Evolutionary conservation across 257 asterid genomes (phyloP), one percentile per base, ranked within the genome.

Genomic region (Salvia splendens): DNA sequence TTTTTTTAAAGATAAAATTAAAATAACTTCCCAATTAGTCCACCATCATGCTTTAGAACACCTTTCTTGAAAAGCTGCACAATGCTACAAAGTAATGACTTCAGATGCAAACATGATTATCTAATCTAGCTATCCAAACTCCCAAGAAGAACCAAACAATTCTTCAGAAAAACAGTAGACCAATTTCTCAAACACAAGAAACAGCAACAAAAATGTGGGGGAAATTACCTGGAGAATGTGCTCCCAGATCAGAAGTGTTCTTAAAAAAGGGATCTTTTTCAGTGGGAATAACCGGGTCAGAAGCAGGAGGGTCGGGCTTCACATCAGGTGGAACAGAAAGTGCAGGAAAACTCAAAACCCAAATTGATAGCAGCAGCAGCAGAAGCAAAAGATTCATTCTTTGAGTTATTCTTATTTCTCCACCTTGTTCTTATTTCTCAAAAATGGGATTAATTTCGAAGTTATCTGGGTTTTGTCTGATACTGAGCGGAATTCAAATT

Each of bases 271-370:
- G 99, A 57, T 87, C 91, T 81, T 80, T 81, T 51, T 90, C 87
- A 54, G 85, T 77, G 5, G 99, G 99, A 78, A 93, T 84, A 84
- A 85, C 86, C 49, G 96, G 97, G 83, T 88, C 89, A 30, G 92
- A 46, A 54, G 74, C 92, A n/a, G 98, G 96, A 14, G 97, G 88
- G 75, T 76, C 83, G 5, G 95, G 87, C 62, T 72, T 83, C 56
- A 84, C 92, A 74, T 82, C 86, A 35, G 84, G 78, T 15, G 96
- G 89, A 63, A 81, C 80, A 11, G 94, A 79, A 67, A 75, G 77
- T 70, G 79, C 61, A 73, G 79, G 74, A 32, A 52, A 60, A 42
- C 81, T 74, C 8, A 79, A 80, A 75, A 75, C 70, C 91, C 82
- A 80, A 76, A 82, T 73, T 78, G 82, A 71, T 30, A 86, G 8